These are phyloP conservation scores for Lactarius deliciosus DNA, from an alignment of 768 basidiomycete species.

Conservation along the genomic window DNA sequence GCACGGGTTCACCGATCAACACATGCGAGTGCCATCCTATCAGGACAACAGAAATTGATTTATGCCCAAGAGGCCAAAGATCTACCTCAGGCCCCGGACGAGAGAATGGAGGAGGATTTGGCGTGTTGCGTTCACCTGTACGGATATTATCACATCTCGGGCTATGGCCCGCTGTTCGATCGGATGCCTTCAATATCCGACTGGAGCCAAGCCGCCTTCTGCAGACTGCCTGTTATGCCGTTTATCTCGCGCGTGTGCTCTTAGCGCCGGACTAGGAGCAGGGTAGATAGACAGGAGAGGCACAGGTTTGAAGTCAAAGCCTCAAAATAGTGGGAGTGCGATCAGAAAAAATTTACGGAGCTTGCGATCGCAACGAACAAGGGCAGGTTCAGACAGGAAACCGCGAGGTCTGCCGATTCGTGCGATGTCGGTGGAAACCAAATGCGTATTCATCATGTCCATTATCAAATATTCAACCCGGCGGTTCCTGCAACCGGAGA, in stretches of 20 bases:
- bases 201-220: constrained; percentile 29
- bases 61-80: constrained; percentile 38
- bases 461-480: constrained; percentile 25
- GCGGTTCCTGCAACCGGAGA: constrained; percentile 24
- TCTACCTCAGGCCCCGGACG: constrained; percentile 37
- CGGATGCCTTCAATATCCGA: constrained; percentile 18
- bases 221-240: constrained; percentile 28
- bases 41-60: constrained; percentile 21
- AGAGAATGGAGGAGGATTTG: constrained; percentile 37
- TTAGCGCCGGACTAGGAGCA: constrained; percentile 20
- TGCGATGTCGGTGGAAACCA: constrained; percentile 23
- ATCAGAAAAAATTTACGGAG: constrained; percentile 21
- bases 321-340: constrained; percentile 10
- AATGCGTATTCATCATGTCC: constrained; percentile 23
- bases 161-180: constrained; percentile 14
- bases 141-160: constrained; percentile 43
- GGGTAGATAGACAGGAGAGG: constrained; percentile 10
- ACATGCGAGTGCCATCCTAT: constrained; percentile 39
- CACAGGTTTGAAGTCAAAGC: not conserved
- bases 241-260: constrained; percentile 23
- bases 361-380: constrained; percentile 16
- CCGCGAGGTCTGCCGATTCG: constrained; percentile 23
- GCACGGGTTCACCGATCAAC: constrained; percentile 53
- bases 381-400: constrained; percentile 21
- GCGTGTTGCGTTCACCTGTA: constrained; percentile 43